These are phyloP conservation scores for Stellera chamaejasme DNA, from an alignment of 345 rosid genomes.

Conservation along the genomic window DNA sequence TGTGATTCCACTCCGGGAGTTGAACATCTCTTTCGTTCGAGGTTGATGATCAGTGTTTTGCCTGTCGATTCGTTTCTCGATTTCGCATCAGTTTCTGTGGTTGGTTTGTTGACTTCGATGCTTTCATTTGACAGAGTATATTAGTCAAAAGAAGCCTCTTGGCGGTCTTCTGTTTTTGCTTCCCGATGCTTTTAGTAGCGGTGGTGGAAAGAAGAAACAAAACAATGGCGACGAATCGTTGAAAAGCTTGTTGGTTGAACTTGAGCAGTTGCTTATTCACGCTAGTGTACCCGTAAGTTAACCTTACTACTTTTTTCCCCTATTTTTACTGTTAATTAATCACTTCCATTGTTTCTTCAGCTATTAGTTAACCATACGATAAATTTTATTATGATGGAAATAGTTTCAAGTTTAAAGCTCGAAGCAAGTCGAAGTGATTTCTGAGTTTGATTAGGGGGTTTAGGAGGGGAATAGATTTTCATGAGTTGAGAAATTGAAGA, in stretches of 20 bases:
- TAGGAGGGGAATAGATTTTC: too few species aligned
- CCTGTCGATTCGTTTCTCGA: background rate
- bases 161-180: conserved; percentile 90
- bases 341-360: too few species aligned
- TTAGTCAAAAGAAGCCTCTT: conserved; percentile 53
- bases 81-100: background rate
- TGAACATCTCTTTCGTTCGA: conserved; percentile 53
- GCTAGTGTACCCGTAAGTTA: conserved; percentile 75
- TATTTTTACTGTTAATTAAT: too few species aligned
- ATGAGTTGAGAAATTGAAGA: too few species aligned
- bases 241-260: conserved; percentile 40
- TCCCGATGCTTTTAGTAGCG: conserved; percentile 55
- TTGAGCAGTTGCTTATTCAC: conserved; percentile 70
- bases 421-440: too few species aligned
- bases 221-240: conserved; percentile 28
- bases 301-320: too few species aligned
- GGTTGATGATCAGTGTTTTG: conserved; percentile 26
- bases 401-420: too few species aligned
- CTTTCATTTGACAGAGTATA: conserved; percentile 44
- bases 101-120: background rate
- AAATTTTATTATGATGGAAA: too few species aligned
- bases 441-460: too few species aligned
- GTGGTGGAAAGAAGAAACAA: conserved; percentile 22
- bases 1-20: conserved; percentile 68
- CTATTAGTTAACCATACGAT: too few species aligned